phyloP scores from a whole-genome alignment of 495 filamentous ascomycete genomes.

The Collariella sp. region DNA sequence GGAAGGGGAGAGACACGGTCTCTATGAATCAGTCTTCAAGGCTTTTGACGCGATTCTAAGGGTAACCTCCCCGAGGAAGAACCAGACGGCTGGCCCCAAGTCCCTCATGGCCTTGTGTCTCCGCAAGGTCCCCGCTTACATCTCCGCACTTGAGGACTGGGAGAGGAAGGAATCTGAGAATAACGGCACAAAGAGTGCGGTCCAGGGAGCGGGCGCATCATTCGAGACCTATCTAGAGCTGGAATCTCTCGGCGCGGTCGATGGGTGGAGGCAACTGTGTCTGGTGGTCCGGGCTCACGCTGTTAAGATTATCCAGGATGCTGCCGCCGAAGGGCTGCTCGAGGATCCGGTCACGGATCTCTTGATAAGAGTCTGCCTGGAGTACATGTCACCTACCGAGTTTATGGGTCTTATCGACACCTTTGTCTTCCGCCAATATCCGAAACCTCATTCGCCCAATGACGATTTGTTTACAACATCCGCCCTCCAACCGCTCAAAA shows the following conservation, averaged over 20 bases:
- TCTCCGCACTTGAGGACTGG: conserved; percentile 49
- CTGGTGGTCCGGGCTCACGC: conserved; percentile 60
- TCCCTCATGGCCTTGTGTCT: conserved; percentile 60
- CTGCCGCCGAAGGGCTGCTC: conserved; percentile 43
- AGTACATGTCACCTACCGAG: conserved; percentile 31
- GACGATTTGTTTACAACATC: conserved; percentile 21
- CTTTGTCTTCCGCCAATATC: conserved; percentile 28
- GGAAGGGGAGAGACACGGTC: conserved; percentile 3
- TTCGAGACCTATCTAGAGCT: conserved; percentile 57
- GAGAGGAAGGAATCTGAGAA: conserved; percentile 43
- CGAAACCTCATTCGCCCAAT: conserved; percentile 26
- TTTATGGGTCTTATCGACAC: conserved; percentile 33
- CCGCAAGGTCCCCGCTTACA: conserved; percentile 54
- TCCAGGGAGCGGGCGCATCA: conserved; percentile 32
- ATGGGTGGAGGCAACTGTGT: conserved; percentile 59
- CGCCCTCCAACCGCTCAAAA: conserved; percentile 24
- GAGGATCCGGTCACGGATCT: conserved; percentile 30
- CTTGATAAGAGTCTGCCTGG: conserved; percentile 36
- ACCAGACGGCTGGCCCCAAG: conserved; percentile 15
- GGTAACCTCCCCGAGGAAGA: conserved; percentile 27
- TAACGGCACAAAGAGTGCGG: conserved; percentile 36
- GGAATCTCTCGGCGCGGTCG: conserved; percentile 48
- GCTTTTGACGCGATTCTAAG: conserved; percentile 42
- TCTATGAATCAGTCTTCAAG: conserved; percentile 33
- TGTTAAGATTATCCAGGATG: conserved; percentile 46